Base-by-base conservation (phyloP, 768 basidiomycete genomes). In the Hygrophorus russula region DNA sequence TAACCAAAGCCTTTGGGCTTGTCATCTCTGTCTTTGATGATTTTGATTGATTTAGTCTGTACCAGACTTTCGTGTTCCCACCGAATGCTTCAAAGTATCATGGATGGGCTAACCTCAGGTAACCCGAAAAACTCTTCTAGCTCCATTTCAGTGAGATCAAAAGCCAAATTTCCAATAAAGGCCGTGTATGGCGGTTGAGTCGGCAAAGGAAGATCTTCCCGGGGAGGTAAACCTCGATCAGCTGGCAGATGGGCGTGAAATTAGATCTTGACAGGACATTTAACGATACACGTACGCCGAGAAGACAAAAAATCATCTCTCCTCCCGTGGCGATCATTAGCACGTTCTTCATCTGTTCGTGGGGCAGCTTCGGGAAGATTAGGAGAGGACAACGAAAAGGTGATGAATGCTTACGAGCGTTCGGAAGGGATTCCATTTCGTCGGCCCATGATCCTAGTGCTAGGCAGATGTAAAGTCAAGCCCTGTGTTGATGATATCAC, bases 1-100 rank as follows among this genome's bases (percentile, higher is more conserved):
- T 99, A 98, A 28, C 94, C 96, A 64, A 97, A 98, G 0, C 96
- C 96, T 62, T 97, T 97, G 14, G 93, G 89, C 59, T 90, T 91
- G 39, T 93, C 92, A 42, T 93, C 92, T 46, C 78, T 74, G 53
- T 93, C 93, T 57, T 75, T 82, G 62, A 98, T 94, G 48, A 98
- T 86, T 68, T 97, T 93, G 50, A 90, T 75, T 14, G 81, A 80
- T 58, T 85, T 85, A 49, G 80, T 72, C 85, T 89, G 54, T 14
- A 36, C 37, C 41, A 33, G 15, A 19, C 28, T 27, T 10, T 36
- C 12, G 19, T 24, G 29, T 39, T 32, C 24, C 15, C 34, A 24
- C 24, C 13, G 9, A 28, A 1, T 33, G 17, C 41, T 17, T 7
- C 24, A 24, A 7, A 7, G 38, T 37, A 36, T 46, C n/a, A 24